Conservation (phyloP, 805 yeast species). For the Ogataea glucozyma region DNA sequence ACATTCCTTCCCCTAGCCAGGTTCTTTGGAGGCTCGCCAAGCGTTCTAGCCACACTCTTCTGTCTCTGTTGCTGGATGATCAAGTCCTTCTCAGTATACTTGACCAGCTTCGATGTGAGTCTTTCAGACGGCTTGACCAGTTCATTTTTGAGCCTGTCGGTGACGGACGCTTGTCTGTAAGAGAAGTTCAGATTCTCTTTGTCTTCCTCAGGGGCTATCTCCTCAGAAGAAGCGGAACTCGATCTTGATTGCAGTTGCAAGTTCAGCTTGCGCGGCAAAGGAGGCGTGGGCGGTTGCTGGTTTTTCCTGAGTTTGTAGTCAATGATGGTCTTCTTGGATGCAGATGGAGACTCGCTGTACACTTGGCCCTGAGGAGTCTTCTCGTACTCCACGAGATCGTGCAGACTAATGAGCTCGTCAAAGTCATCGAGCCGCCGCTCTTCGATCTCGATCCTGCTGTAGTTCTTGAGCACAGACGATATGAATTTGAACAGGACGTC, state of each 20-base stretch:
- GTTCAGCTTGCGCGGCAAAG: slow-evolving; percentile 13
- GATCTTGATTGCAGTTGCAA: slow-evolving; percentile 7
- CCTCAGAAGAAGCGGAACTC: slow-evolving; percentile 10
- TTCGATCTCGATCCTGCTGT: slow-evolving; percentile 21
- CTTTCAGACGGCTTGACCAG: slow-evolving; percentile 30
- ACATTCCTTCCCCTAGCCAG: slow-evolving; percentile 54
- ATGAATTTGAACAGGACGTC: slow-evolving; percentile 35
- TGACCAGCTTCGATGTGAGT: slow-evolving; percentile 27
- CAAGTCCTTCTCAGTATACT: slow-evolving; percentile 36
- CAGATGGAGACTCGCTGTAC: slow-evolving; percentile 9
- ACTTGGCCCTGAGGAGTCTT: slow-evolving; percentile 5
- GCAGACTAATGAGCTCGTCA: slow-evolving; percentile 26
- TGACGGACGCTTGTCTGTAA: slow-evolving; percentile 1
- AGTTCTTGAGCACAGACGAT: slow-evolving; percentile 26
- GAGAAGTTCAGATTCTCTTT: slow-evolving; percentile 14
- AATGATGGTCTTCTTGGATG: slow-evolving; percentile 5
- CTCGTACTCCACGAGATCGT: slow-evolving; percentile 30
- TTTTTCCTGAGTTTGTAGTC: slow-evolving; percentile 16
- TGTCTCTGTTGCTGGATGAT: slow-evolving; percentile 23
- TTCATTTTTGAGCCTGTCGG: slow-evolving; percentile 17
- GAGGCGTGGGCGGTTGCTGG: slow-evolving; percentile 29
- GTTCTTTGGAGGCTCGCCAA: slow-evolving; percentile 11
- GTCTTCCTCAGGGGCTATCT: slow-evolving; percentile 7
- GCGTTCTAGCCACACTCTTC: slow-evolving; percentile 3
- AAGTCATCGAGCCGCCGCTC: slow-evolving; percentile 23